A percentile compares a stretch with the other conserved stretches of the same genome.
Evolutionary conservation across 768 basidiomycete genomes (phyloP).

Genomic region (Pulveroboletus sp.): DNA sequence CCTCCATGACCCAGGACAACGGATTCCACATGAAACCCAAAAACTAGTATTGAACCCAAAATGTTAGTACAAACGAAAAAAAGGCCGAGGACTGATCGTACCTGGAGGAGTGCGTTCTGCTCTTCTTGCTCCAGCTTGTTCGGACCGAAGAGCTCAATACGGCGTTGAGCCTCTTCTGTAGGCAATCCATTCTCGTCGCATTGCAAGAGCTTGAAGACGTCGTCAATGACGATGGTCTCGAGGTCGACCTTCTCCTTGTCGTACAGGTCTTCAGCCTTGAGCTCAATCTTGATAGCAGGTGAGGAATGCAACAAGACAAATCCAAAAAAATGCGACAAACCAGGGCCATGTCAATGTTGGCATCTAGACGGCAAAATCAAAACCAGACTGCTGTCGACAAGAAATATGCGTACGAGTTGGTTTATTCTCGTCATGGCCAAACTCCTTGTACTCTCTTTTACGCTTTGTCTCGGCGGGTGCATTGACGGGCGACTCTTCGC

Average conservation of each 20-base stretch:
- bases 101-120: constrained; percentile 89
- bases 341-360: constrained; percentile 83
- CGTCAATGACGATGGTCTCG: constrained; percentile 94
- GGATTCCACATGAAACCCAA: constrained; percentile 99
- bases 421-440: constrained; percentile 68
- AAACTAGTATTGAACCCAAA: constrained; percentile 47
- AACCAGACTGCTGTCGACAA: neutral
- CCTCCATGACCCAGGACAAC: constrained; percentile 99
- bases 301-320: neutral
- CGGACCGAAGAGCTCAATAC: constrained; percentile 91
- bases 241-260: constrained; percentile 99
- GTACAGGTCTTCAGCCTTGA: constrained; percentile 91
- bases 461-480: constrained; percentile 37
- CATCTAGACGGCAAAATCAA: constrained; percentile 47
- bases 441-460: constrained; percentile 88
- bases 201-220: constrained; percentile 95
- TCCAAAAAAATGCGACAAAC: constrained; percentile 36
- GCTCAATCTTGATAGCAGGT: constrained; percentile 57
- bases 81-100: constrained; percentile 26
- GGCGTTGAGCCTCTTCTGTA: constrained; percentile 71
- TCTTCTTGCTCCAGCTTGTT: constrained; percentile 93
- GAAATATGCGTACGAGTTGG: constrained; percentile 55
- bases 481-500: constrained; percentile 41
- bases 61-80: neutral
- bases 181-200: constrained; percentile 81